Conservation (phyloP, 805 yeast genomes). For the Candida maris region DNA sequence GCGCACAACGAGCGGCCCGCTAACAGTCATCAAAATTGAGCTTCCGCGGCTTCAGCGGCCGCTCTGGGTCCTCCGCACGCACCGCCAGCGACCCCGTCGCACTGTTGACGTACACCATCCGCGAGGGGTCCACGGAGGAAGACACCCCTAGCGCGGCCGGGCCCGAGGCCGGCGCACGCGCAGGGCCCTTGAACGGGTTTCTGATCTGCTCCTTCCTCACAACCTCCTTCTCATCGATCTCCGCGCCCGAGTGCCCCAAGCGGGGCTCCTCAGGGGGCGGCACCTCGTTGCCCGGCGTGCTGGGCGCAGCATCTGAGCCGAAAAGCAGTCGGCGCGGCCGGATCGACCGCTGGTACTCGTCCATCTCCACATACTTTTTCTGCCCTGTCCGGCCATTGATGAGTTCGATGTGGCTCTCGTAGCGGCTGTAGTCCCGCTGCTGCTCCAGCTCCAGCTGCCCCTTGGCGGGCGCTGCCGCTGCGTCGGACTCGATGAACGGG, state of each 20-base stretch:
- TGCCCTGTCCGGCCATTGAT: constrained; percentile 42
- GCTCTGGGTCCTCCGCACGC: constrained; percentile 28
- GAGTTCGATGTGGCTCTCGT: constrained; percentile 37
- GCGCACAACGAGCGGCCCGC: too few species aligned
- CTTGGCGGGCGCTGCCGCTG: neutral
- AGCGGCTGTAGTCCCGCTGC: constrained; percentile 18
- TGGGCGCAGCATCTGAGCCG: constrained; percentile 4
- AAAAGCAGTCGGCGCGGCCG: constrained; percentile 39
- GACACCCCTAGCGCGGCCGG: neutral
- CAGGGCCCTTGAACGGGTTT: constrained; percentile 26
- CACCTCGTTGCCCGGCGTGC: constrained; percentile 4
- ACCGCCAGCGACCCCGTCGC: constrained; percentile 33
- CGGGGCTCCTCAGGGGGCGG: constrained; percentile 2
- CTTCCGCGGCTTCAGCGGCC: constrained; percentile 36
- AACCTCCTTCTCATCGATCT: constrained; percentile 13
- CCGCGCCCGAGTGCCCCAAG: constrained; percentile 1
- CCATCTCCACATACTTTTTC: constrained; percentile 28
- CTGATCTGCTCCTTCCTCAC: constrained; percentile 20
- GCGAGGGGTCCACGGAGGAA: neutral
- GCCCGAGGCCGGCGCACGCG: constrained; percentile 4
- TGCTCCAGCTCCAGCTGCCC: neutral
- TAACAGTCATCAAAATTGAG: constrained; percentile 30
- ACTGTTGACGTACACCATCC: constrained; percentile 23
- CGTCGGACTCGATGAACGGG: constrained; percentile 27
- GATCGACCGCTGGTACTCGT: constrained; percentile 30